Evolutionary conservation across 192 early-diverging fungal species (phyloP), one percentile per base, ranked within the genome.

Genomic region (Ambispora gerdemannii): DNA sequence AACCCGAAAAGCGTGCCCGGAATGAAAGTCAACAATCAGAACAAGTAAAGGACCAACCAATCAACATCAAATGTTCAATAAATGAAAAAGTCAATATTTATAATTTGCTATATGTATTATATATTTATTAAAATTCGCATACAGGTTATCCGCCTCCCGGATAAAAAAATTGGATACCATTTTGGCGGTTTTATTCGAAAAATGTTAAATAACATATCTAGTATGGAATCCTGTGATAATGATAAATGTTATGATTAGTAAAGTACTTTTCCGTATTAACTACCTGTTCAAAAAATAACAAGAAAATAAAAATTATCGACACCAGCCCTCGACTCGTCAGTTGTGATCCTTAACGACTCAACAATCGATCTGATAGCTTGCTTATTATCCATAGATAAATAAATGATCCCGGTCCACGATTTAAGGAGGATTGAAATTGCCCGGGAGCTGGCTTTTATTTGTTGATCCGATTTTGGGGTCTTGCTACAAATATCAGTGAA

Each of bases 181-280:
- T 72, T 85, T 2, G 90, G 89, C 43, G 87, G 75, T 27, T 88
- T 82, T 22, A 92, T 84, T 32, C 86, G 79, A 56, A 94, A 90
- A 22, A 94, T 85, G 25, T 90, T 85, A 72, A 90, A 91, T 51
- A 94, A 74, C 88, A 94, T 92, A 52, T 93, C 89, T 47, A 94
- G 75, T 15, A 93, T 72, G 25, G 93, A 78, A 83, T 90, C 89
- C 91, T 92, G n/a, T n/a, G n/a, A n/a, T n/a, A 67, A 33, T 11
- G 13, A 56, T 22, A 33, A 22, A n/a, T n/a, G n/a, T n/a, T n/a
- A n/a, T n/a, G n/a, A n/a, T n/a, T n/a, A n/a, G n/a, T n/a, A n/a
- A n/a, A n/a, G n/a, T n/a, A n/a, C n/a, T n/a, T n/a, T n/a, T n/a
- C n/a, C n/a, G n/a, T n/a, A n/a, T n/a, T n/a, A n/a, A n/a, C n/a